Percentiles rank a stretch among this genome's conserved stretches.
These are phyloP conservation scores for Phycomyces nitens DNA, from an alignment of 192 early-diverging fungal species.

Conservation along the genomic window DNA sequence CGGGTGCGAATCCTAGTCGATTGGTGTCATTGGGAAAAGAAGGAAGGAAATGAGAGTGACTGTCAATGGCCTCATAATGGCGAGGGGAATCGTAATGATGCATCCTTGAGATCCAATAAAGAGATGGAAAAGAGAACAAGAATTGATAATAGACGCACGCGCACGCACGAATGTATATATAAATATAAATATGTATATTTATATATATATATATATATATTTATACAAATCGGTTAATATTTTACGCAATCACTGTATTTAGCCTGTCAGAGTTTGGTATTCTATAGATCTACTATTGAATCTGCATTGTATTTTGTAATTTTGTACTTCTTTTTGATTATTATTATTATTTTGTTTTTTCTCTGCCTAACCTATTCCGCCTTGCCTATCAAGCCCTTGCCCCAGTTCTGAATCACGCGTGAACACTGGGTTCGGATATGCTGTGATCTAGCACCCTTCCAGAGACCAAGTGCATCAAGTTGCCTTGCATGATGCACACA, in stretches of 20 bases:
- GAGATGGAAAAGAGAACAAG: background rate
- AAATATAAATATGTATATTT: too few species aligned
- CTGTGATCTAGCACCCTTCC: constrained; percentile 45
- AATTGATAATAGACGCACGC: background rate
- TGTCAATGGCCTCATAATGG: background rate
- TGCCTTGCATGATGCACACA: constrained; percentile 56
- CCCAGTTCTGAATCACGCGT: constrained; percentile 36
- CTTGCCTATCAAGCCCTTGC: constrained; percentile 34
- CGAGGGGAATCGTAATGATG: background rate
- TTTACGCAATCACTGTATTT: too few species aligned
- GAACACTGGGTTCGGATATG: constrained; percentile 37
- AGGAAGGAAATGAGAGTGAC: background rate
- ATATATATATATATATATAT: too few species aligned
- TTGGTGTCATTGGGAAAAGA: background rate
- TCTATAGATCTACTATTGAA: too few species aligned
- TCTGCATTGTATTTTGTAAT: too few species aligned
- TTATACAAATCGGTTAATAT: too few species aligned
- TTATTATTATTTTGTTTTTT: too few species aligned
- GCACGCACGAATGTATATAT: too few species aligned
- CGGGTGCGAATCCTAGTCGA: too few species aligned
- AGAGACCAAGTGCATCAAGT: constrained; percentile 47
- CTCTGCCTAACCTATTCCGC: constrained; percentile 19
- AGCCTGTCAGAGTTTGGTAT: too few species aligned
- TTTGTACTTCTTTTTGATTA: constrained; percentile 10
- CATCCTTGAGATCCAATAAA: background rate